Conservation (phyloP, 2,329 filamentous ascomycete genomes). For the Pseudogymnoascus destructans region DNA sequence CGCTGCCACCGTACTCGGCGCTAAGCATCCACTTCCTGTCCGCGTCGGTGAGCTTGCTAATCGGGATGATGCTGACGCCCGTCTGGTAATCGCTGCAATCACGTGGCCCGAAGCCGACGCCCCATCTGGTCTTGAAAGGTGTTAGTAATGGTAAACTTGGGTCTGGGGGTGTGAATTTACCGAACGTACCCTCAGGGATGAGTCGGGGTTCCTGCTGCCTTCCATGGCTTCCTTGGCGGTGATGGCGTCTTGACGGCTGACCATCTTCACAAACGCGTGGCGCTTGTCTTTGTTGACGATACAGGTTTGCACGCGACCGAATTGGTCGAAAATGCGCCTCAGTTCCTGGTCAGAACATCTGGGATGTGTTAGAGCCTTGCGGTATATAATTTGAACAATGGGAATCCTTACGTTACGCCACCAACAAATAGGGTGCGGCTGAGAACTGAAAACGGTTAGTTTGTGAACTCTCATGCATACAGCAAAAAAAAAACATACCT, state of each 20-base stretch:
- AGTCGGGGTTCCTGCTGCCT: slow-evolving; percentile 55
- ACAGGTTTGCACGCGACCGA: slow-evolving; percentile 85
- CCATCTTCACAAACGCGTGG: slow-evolving; percentile 98
- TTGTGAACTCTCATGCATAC: slow-evolving; percentile 11
- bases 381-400: slow-evolving; percentile 9
- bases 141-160: neutral
- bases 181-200: slow-evolving; percentile 27
- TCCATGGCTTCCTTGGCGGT: slow-evolving; percentile 81
- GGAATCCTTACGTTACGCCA: slow-evolving; percentile 64
- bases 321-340: slow-evolving; percentile 64
- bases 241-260: slow-evolving; percentile 74
- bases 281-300: slow-evolving; percentile 98
- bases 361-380: slow-evolving; percentile 22
- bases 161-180: slow-evolving; percentile 11
- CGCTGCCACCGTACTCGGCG: slow-evolving; percentile 85
- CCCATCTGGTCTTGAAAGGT: slow-evolving; percentile 67
- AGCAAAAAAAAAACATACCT: slow-evolving; percentile 29
- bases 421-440: slow-evolving; percentile 95
- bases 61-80: slow-evolving; percentile 86
- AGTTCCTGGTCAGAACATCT: slow-evolving; percentile 72
- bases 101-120: slow-evolving; percentile 89
- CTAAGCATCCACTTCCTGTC: slow-evolving; percentile 96
- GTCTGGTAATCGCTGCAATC: slow-evolving; percentile 95
- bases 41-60: slow-evolving; percentile 83
- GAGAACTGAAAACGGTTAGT: slow-evolving; percentile 43